These are phyloP conservation scores for Alternaria arbusti DNA, from an alignment of 2,329 filamentous ascomycete species.

Conservation along the genomic window DNA sequence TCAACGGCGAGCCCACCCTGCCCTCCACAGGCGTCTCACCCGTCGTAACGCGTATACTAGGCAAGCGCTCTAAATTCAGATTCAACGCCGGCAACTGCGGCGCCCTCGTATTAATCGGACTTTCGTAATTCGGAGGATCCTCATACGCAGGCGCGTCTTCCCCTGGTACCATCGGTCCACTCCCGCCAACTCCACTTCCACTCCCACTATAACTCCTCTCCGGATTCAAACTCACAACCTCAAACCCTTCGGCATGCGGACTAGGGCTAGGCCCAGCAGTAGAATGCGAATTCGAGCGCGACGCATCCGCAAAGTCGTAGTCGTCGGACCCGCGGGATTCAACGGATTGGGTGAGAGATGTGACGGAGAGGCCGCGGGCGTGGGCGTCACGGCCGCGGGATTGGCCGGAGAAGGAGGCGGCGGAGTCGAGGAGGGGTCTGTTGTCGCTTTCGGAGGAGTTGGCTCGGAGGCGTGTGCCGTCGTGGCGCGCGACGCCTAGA, in stretches of 20 bases:
- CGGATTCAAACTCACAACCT: conserved; percentile 50
- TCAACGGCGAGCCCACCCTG: conserved; percentile 12
- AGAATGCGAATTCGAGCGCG: conserved; percentile 25
- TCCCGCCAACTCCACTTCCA: neutral
- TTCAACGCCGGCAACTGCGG: conserved; percentile 49
- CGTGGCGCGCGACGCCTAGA: conserved; percentile 76
- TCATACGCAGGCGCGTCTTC: conserved; percentile 51
- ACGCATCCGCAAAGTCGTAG: conserved; percentile 37
- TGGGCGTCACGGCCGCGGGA: conserved; percentile 42
- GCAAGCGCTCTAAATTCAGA: conserved; percentile 49
- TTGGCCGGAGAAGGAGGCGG: conserved; percentile 65
- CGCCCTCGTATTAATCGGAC: conserved; percentile 44
- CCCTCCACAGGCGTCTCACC: conserved; percentile 35
- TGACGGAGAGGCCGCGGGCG: conserved; percentile 51
- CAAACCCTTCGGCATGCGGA: conserved; percentile 47
- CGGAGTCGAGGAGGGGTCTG: conserved; percentile 72
- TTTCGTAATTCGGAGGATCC: conserved; percentile 58
- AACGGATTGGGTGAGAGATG: conserved; percentile 48
- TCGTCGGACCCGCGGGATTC: conserved; percentile 49
- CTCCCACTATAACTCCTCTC: conserved; percentile 43
- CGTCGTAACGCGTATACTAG: conserved; percentile 53
- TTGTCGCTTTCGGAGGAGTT: conserved; percentile 77
- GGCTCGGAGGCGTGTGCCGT: conserved; percentile 76
- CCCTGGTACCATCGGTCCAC: conserved; percentile 22
- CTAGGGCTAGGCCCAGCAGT: conserved; percentile 5